Evolutionary conservation across 768 basidiomycete species (phyloP), one percentile per base, ranked within the genome.

Genomic region (Tricholoma furcatifolium): DNA sequence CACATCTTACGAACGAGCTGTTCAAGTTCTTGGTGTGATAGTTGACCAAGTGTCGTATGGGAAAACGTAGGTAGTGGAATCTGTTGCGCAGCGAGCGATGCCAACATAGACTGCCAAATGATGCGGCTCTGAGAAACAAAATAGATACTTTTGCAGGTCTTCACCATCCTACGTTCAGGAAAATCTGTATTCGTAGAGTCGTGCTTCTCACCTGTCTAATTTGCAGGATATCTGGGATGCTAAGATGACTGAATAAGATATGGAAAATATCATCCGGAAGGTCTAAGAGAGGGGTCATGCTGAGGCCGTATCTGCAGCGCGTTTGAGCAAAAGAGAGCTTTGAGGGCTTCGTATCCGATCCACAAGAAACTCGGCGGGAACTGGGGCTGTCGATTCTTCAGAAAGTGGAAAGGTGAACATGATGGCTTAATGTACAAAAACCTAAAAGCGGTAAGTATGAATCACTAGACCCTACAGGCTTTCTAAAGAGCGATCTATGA

Each of bases 221-320:
- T 4, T 62, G 68, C 46, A 78, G 62, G 6, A 85, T 65, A 52
- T 76, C 75, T 2, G 54, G 24, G 7, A 78, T 61, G 15, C 72
- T 64, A 14, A 83, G 68, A 55, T 75, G 61, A 6, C 59, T 53
- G 53, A 83, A 64, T 43, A 85, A 65, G 10, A 70, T 50, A 21
- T 80, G 66, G 54, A 77, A 64, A 47, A 85, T 57, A 54, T 85
- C 83, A 34, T 70, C 63, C 2, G 83, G 82, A 2, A 84, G 70
- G 21, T 62, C 50, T 43, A 60, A 42, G 20, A 62, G 50, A 21
- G 45, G 43, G 11, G 51, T 17, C 56, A 58, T 58, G 18, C 35
- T 35, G 14, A 24, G 47, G 17, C 10, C 32, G 24, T 17, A 32
- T 35, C 21, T 12, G 31, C 14, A 6, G 12, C 7, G 10, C 27